Evolutionary conservation across 371 early-diverging fungal genomes (phyloP), one percentile per base, ranked within the genome.

Genomic region (Fennellomyces sp.): DNA sequence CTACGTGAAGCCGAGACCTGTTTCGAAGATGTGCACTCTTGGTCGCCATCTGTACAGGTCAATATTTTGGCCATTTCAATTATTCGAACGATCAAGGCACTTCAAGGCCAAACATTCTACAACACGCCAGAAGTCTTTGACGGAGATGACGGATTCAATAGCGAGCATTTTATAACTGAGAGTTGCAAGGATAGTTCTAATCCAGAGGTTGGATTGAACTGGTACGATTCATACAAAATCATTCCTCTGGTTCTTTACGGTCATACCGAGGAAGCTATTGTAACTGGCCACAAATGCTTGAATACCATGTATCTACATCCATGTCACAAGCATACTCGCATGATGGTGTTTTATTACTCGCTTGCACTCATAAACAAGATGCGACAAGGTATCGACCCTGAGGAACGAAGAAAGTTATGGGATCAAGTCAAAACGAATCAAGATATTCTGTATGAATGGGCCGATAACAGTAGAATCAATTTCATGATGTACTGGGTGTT

Each of bases 101-200:
- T 79, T 2, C 80, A 79, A 36, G 76, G 76, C 17, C 64, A 72
- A 31, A 74, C 80, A 2, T 72, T 60, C 29, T 60, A 51, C 13
- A 31, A 56, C 2, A 52, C 57, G 19, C 48, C 75, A 0, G 51
- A 66, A 3, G 64, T 79, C 1, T 76, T 76, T 65, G 69, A 79
- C 27, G 73, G 75, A 4, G 72, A 76, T 25, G 80, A 79, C 61
- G 76, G 73, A 7, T 79, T 74, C 23, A 72, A 66, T 39, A 76
- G 76, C 36, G 54, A 38, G 3, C 72, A 73, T 27, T 79, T 79
- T 59, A 56, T 79, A 5, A 31, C 41, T 5, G 76, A 79, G 48
- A 76, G 70, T 27, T 61, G 63, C 48, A 61, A 68, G 7, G 69
- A 69, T 10, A 74, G 72, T 31, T 36, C 68, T 0, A 76, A 74